Percentiles rank a stretch among this genome's conserved stretches.
Conservation (phyloP, 2,329 filamentous ascomycete genomes). For the Xylariaceae sp. region DNA sequence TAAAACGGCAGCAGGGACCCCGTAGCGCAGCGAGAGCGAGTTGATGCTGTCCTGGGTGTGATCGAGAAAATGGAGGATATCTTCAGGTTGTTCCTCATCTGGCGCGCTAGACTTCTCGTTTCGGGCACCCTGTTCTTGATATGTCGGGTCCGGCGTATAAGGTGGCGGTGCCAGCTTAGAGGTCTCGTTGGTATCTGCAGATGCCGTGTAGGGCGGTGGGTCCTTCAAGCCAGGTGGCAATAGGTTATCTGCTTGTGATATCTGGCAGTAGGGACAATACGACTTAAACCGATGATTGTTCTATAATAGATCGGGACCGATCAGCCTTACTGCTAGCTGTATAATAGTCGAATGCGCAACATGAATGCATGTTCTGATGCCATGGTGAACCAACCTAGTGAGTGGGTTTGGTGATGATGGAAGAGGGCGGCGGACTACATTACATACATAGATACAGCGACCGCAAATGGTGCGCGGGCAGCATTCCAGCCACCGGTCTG, state of each 20-base stretch:
- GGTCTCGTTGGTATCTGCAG: conserved; percentile 29
- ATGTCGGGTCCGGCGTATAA: conserved; percentile 31
- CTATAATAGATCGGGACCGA: conserved; percentile 30
- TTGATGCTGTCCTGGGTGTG: conserved; percentile 61
- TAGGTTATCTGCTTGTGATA: conserved; percentile 49
- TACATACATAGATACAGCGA: conserved; percentile 57
- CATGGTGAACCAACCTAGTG: neutral
- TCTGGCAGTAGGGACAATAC: conserved; percentile 72
- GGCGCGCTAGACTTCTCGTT: conserved; percentile 29
- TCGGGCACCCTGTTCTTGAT: conserved; percentile 7
- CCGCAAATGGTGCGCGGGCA: conserved; percentile 68
- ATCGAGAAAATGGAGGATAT: conserved; percentile 70
- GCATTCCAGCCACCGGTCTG: conserved; percentile 59
- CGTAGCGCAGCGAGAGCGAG: conserved; percentile 66
- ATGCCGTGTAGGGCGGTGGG: conserved; percentile 58
- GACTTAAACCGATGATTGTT: conserved; percentile 61
- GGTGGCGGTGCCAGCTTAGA: conserved; percentile 34
- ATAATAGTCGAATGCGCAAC: neutral
- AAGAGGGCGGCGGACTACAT: neutral
- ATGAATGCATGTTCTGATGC: conserved; percentile 1
- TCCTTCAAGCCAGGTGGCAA: conserved; percentile 59
- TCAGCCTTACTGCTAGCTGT: conserved; percentile 12
- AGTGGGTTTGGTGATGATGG: neutral
- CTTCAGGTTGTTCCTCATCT: conserved; percentile 41
- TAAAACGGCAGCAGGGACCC: conserved; percentile 57